Evolutionary conservation across 164 flowering plant species (phyloP), one percentile per base, ranked within the genome.

Genomic region (Berberis vulgaris): DNA sequence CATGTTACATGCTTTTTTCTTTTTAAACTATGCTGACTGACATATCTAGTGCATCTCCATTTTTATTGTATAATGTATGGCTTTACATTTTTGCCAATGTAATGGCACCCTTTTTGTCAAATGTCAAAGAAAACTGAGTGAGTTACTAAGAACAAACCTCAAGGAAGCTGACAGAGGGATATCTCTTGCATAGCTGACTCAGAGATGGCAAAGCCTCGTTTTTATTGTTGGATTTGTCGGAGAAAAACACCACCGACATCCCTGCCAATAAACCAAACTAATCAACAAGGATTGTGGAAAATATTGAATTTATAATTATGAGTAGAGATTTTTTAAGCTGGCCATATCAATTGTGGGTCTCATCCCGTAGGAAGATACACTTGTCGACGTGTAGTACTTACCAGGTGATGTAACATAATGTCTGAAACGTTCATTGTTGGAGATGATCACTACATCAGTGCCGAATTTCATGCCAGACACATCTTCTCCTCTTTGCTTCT

Each of bases 221-320:
- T 58, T 77, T 76, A 50, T 82, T 73, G 12, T 67, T 63, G 0
- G 66, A 60, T 60, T 77, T 84, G 61, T 77, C 72, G 71, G 83
- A 81, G 69, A 84, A 86, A 1, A 86, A 78, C 44, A 81, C 91
- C 65, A 86, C 85, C 1, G 84, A 72, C 80, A 80, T 81, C n/a
- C 87, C 91, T 88, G 75, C 63, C 54, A 62, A 54, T 62, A 10
- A 44, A 45, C 43, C n/a, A 8, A 68, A 58, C 60, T 39, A 3
- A 57, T 2, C 8, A 59, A 42, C 10, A 42, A 40, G 11, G 45
- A 0, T 42, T 3, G 41, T 5, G 12, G 61, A 42, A 6, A 6
- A 4, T 26, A 26, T 26, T 26, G 26, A 26, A 26, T 26, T 26
- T 26, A 26, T 26, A 26, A 26, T 26, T 26, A 26, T 26, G 26